Evolutionary conservation across 129 eudicot species (phyloP).

Genomic region (Helianthus tuberosus): DNA sequence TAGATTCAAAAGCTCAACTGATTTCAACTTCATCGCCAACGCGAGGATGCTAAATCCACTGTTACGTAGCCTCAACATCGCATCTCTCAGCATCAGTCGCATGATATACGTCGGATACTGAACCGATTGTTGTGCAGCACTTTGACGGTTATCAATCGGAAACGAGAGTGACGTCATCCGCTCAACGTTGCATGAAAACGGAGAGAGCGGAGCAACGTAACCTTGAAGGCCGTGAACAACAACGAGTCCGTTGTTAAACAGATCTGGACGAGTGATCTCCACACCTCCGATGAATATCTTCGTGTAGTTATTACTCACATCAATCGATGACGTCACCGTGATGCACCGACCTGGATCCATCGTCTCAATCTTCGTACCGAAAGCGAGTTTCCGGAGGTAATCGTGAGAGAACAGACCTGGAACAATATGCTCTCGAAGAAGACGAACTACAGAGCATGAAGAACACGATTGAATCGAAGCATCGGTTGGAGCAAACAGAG

Average conservation of each 20-base stretch:
- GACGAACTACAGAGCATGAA: slow-evolving; percentile 64
- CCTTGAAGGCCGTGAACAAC: slow-evolving; percentile 76
- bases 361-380: slow-evolving; percentile 83
- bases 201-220: slow-evolving; percentile 74
- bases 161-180: slow-evolving; percentile 63
- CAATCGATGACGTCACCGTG: slow-evolving; percentile 60
- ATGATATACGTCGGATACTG: slow-evolving; percentile 41
- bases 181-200: slow-evolving; percentile 69
- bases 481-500: slow-evolving; percentile 80
- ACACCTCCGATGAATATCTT: slow-evolving; percentile 73
- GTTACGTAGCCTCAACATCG: slow-evolving; percentile 63
- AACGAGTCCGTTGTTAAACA: slow-evolving; percentile 65
- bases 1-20: slow-evolving; percentile 51
- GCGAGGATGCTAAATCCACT: slow-evolving; percentile 64
- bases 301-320: slow-evolving; percentile 35
- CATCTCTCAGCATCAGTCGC: slow-evolving; percentile 73
- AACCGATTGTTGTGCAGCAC: slow-evolving; percentile 7
- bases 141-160: slow-evolving; percentile 37
- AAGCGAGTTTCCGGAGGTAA: slow-evolving; percentile 59
- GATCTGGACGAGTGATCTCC: slow-evolving; percentile 68
- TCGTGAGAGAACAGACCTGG: slow-evolving; percentile 70
- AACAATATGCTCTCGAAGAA: slow-evolving; percentile 69
- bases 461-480: slow-evolving; percentile 66
- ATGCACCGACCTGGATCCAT: slow-evolving; percentile 78
- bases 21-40: slow-evolving; percentile 62